These are phyloP conservation scores for Psilocybe azurescens DNA, from an alignment of 768 basidiomycete species.

Conservation along the genomic window DNA sequence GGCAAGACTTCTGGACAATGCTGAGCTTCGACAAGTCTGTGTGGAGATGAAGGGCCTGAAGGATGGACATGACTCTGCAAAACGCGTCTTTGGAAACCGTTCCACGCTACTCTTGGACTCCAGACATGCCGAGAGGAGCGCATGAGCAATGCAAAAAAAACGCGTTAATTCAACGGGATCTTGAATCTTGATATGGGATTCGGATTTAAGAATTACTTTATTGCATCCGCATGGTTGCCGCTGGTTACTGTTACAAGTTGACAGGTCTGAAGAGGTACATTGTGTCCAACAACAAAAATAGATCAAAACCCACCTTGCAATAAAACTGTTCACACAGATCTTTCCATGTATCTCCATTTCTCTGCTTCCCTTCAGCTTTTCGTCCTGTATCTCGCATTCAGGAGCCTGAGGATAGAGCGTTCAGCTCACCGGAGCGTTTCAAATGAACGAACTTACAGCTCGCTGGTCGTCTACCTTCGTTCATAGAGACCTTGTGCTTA, in stretches of 20 bases:
- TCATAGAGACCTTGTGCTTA: conserved; percentile 22
- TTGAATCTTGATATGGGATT: neutral
- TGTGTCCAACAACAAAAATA: neutral
- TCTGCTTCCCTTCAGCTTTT: neutral
- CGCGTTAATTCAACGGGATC: conserved; percentile 3
- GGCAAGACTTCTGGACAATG: conserved; percentile 39
- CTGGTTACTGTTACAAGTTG: neutral
- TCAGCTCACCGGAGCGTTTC: conserved; percentile 1
- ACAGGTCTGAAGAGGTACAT: conserved; percentile 1
- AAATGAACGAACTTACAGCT: conserved; percentile 23
- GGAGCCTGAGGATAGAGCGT: conserved; percentile 5
- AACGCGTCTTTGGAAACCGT: conserved; percentile 12
- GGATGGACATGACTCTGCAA: conserved; percentile 21
- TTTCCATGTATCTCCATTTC: neutral
- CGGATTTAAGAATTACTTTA: neutral
- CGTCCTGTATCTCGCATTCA: conserved; percentile 6
- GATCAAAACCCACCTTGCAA: neutral
- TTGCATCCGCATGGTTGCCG: neutral
- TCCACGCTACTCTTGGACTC: conserved; percentile 7
- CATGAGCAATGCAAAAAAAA: conserved; percentile 4
- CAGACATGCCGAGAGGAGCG: conserved; percentile 17
- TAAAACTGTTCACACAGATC: neutral
- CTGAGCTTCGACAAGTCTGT: conserved; percentile 50
- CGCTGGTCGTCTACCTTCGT: conserved; percentile 22
- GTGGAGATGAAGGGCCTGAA: conserved; percentile 36